These are phyloP conservation scores for Hymenoscyphus scutula DNA, from an alignment of 2,329 filamentous ascomycete species.

Conservation along the genomic window DNA sequence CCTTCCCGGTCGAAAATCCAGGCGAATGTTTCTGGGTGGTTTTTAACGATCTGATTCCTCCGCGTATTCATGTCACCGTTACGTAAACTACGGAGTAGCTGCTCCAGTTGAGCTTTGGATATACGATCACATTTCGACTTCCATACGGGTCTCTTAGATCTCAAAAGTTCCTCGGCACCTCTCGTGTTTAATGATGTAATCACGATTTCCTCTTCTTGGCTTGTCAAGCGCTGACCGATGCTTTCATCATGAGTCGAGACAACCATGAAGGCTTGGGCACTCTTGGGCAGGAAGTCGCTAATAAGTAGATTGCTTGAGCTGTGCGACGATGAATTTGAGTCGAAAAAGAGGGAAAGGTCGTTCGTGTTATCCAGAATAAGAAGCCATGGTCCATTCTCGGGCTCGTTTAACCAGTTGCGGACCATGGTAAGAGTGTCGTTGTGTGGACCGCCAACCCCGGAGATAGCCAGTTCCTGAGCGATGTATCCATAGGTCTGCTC, in stretches of 20 bases:
- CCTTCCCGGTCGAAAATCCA: neutral
- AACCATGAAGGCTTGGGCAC: neutral
- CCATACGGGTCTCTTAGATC: neutral
- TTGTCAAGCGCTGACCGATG: neutral
- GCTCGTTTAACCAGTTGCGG: slow-evolving; percentile 16
- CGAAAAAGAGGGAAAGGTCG: slow-evolving; percentile 15
- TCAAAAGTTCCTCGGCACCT: neutral
- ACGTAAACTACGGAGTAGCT: neutral
- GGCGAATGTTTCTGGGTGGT: neutral
- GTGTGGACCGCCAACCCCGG: slow-evolving; percentile 13
- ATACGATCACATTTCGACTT: neutral
- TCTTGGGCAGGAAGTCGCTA: neutral
- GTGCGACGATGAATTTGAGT: neutral
- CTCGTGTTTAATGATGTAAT: neutral
- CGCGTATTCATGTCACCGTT: neutral
- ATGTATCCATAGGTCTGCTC: slow-evolving; percentile 19
- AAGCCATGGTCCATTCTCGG: slow-evolving; percentile 19
- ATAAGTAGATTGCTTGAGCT: neutral
- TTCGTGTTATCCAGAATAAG: slow-evolving; percentile 25
- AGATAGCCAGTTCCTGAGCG: slow-evolving; percentile 15
- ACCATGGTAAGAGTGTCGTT: slow-evolving; percentile 17
- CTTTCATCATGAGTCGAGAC: neutral
- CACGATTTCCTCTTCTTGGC: neutral
- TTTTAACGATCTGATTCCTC: neutral
- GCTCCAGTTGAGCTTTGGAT: neutral